Conservation (phyloP, 2,329 filamentous ascomycete species). For the Ceratocystis alfenasii region DNA sequence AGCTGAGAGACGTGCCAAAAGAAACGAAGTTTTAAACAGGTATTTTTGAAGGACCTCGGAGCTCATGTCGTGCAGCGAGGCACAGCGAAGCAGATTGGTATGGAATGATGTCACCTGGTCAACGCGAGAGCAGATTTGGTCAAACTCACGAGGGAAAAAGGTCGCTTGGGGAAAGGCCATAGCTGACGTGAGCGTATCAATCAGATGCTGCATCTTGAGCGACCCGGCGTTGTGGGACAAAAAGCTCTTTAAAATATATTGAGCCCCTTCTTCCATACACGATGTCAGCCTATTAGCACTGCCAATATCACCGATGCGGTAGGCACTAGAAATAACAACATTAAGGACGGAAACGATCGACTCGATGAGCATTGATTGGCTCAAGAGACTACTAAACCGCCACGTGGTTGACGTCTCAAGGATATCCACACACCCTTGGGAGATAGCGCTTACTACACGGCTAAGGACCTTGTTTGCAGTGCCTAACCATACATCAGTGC, state of each 20-base stretch:
- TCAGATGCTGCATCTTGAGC: slow-evolving; percentile 63
- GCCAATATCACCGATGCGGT: slow-evolving; percentile 56
- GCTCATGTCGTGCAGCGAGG: slow-evolving; percentile 50
- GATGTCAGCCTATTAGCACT: slow-evolving; percentile 39
- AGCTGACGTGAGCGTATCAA: slow-evolving; percentile 46
- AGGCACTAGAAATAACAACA: slow-evolving; percentile 58
- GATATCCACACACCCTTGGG: slow-evolving; percentile 65
- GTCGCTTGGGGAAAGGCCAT: slow-evolving; percentile 44
- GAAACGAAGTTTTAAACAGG: slow-evolving; percentile 66
- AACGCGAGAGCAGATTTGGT: slow-evolving; percentile 51
- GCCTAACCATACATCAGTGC: slow-evolving; percentile 50
- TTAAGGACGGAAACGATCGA: slow-evolving; percentile 59
- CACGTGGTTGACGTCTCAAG: slow-evolving; percentile 78
- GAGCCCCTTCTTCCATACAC: slow-evolving; percentile 59
- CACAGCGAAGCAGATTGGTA: slow-evolving; percentile 57
- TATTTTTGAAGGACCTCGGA: slow-evolving; percentile 60
- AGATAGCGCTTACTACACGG: slow-evolving; percentile 58
- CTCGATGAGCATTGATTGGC: slow-evolving; percentile 56
- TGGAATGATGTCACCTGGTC: slow-evolving; percentile 53
- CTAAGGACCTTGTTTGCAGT: slow-evolving; percentile 68
- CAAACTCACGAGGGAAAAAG: slow-evolving; percentile 44
- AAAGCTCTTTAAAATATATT: slow-evolving; percentile 66
- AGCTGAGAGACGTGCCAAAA: slow-evolving; percentile 66
- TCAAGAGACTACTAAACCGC: slow-evolving; percentile 60
- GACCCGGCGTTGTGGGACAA: slow-evolving; percentile 57